These are phyloP conservation scores for Nitzschia putrida DNA, from an alignment of 108 stramenopile species.

Conservation along the genomic window DNA sequence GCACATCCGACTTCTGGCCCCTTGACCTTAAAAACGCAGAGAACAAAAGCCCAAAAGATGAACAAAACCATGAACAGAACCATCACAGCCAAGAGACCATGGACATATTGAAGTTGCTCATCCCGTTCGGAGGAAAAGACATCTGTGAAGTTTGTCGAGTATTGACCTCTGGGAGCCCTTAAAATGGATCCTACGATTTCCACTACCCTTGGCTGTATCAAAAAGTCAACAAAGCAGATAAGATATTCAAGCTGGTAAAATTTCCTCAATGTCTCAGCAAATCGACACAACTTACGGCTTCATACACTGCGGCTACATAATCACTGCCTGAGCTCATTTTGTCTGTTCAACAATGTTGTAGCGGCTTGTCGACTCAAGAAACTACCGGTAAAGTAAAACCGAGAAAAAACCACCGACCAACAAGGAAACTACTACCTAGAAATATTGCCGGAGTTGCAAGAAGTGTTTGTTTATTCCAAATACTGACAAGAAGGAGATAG, in stretches of 20 bases:
- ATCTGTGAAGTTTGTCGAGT: slow-evolving; percentile 28
- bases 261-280: not conserved
- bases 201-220: slow-evolving; percentile 11
- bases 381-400: too few species aligned
- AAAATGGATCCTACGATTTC: slow-evolving; percentile 4
- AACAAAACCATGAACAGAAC: slow-evolving; percentile 27
- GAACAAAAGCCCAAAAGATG: slow-evolving; percentile 43
- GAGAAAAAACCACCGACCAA: too few species aligned
- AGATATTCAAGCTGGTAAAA: not conserved
- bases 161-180: slow-evolving; percentile 11
- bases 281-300: slow-evolving; percentile 8
- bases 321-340: not conserved
- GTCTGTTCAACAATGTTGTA: too few species aligned
- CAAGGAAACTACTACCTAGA: too few species aligned
- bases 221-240: not conserved
- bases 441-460: too few species aligned
- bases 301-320: slow-evolving; percentile 9
- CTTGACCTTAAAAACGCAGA: slow-evolving; percentile 40
- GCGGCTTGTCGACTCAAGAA: too few species aligned
- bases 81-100: slow-evolving; percentile 40
- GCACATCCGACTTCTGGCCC: slow-evolving; percentile 57
- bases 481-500: too few species aligned
- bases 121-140: slow-evolving; percentile 28
- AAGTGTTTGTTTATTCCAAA: too few species aligned
- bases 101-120: slow-evolving; percentile 31